These are phyloP conservation scores for Nidularia sp. DNA, from an alignment of 768 basidiomycete genomes.

Conservation along the genomic window DNA sequence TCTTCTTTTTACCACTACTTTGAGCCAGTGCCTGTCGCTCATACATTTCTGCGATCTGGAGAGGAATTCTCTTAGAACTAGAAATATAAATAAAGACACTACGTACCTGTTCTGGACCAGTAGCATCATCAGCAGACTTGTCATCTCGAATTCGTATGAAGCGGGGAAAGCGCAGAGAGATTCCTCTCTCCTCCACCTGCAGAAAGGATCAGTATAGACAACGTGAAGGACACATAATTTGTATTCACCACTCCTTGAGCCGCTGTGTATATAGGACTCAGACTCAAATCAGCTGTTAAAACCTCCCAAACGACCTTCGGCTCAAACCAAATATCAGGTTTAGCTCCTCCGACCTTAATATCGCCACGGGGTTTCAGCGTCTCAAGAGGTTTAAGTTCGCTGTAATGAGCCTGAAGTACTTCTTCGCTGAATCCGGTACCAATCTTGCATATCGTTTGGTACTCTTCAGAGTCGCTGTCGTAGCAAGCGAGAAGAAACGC, in stretches of 20 bases:
- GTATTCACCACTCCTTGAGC: slow-evolving; percentile 79
- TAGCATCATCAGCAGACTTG: slow-evolving; percentile 89
- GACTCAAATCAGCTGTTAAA: slow-evolving; percentile 90
- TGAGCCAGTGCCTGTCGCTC: slow-evolving; percentile 82
- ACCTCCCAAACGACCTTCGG: slow-evolving; percentile 99
- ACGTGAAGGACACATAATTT: not conserved
- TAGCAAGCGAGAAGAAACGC: slow-evolving; percentile 98
- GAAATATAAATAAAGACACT: not conserved
- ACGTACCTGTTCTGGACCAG: slow-evolving; percentile 84
- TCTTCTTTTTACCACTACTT: slow-evolving; percentile 59
- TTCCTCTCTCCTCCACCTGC: slow-evolving; percentile 84
- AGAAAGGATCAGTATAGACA: slow-evolving; percentile 2
- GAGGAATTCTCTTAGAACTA: not conserved
- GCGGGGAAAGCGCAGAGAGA: slow-evolving; percentile 94
- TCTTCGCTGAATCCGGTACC: slow-evolving; percentile 99
- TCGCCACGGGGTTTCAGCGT: slow-evolving; percentile 68
- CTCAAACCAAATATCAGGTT: slow-evolving; percentile 98
- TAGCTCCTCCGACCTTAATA: slow-evolving; percentile 86
- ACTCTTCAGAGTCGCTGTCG: slow-evolving; percentile 90
- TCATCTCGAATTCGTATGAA: slow-evolving; percentile 93
- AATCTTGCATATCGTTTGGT: slow-evolving; percentile 98
- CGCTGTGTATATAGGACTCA: slow-evolving; percentile 96
- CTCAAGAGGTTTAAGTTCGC: slow-evolving; percentile 79
- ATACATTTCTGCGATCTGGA: slow-evolving; percentile 91
- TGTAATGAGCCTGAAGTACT: slow-evolving; percentile 72